These are phyloP conservation scores for Nakazawaea ishiwadae DNA, from an alignment of 805 yeast genomes.

Conservation along the genomic window DNA sequence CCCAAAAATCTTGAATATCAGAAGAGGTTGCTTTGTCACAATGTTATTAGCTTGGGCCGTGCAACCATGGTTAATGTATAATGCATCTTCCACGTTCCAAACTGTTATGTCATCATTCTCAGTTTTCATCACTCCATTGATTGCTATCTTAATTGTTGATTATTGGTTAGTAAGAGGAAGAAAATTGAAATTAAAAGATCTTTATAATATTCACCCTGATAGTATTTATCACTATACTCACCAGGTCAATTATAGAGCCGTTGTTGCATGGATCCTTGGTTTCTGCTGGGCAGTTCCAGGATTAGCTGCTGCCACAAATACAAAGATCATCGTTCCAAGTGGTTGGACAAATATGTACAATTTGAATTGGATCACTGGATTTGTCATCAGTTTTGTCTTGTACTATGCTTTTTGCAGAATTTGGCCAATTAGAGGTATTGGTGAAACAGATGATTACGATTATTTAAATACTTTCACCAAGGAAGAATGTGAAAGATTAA, in stretches of 20 bases:
- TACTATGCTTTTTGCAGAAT: slow-evolving; percentile 29
- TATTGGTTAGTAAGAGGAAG: slow-evolving; percentile 34
- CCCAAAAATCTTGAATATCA: slow-evolving; percentile 37
- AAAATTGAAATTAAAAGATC: slow-evolving; percentile 34
- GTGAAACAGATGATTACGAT: slow-evolving; percentile 30
- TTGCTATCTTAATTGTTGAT: slow-evolving; percentile 33
- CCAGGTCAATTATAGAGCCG: slow-evolving; percentile 40
- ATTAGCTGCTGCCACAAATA: slow-evolving; percentile 26
- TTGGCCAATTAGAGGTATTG: slow-evolving; percentile 32
- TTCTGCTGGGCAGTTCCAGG: slow-evolving; percentile 50
- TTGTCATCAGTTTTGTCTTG: slow-evolving; percentile 41
- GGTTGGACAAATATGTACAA: slow-evolving; percentile 46
- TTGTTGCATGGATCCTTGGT: slow-evolving; percentile 33
- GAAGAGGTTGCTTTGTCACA: slow-evolving; percentile 41
- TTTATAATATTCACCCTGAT: slow-evolving; percentile 27
- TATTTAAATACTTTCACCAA: slow-evolving; percentile 25
- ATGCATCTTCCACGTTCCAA: slow-evolving; percentile 30
- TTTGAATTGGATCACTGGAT: slow-evolving; percentile 65
- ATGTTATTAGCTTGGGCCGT: slow-evolving; percentile 27
- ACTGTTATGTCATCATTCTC: slow-evolving; percentile 33
- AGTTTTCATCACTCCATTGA: slow-evolving; percentile 34
- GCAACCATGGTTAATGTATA: slow-evolving; percentile 37
- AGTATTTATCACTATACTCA: slow-evolving; percentile 33
- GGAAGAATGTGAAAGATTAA: slow-evolving; percentile 27
- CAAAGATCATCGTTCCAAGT: slow-evolving; percentile 5